Percentiles rank a stretch among this genome's conserved stretches.
These are phyloP conservation scores for Metschnikowia kofuensis DNA, from an alignment of 805 yeast species.

Conservation along the genomic window DNA sequence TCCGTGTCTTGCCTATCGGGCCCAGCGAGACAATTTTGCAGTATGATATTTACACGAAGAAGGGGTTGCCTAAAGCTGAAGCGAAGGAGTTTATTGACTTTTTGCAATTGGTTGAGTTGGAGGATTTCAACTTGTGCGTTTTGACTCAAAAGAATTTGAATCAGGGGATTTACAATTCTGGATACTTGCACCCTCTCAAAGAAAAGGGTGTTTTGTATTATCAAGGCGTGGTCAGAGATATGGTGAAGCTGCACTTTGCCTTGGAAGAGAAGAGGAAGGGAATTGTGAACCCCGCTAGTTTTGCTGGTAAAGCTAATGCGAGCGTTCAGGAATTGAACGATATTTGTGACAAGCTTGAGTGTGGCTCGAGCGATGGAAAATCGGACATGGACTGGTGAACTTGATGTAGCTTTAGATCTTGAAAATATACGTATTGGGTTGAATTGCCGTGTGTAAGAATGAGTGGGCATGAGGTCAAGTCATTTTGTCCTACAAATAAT, in stretches of 20 bases:
- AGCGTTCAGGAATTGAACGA: conserved; percentile 47
- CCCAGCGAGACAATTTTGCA: conserved; percentile 56
- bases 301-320: conserved; percentile 40
- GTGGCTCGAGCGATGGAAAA: conserved; percentile 23
- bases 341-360: conserved; percentile 49
- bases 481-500: too few species aligned
- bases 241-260: conserved; percentile 54
- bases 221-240: conserved; percentile 52
- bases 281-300: conserved; percentile 50
- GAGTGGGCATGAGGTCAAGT: too few species aligned
- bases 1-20: conserved; percentile 54
- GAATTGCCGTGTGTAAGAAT: too few species aligned
- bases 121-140: conserved; percentile 58
- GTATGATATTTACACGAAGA: conserved; percentile 60
- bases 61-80: conserved; percentile 49
- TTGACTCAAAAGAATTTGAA: conserved; percentile 59
- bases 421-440: background rate
- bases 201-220: conserved; percentile 59
- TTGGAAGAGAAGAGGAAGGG: conserved; percentile 44
- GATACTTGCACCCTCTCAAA: conserved; percentile 56
- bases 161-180: conserved; percentile 58
- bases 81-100: conserved; percentile 64
- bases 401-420: background rate
- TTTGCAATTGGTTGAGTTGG: conserved; percentile 57
- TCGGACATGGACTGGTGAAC: conserved; percentile 17